A percentile compares a stretch with the other conserved stretches of the same genome.
These are phyloP conservation scores for Aspergillus awamori DNA, from an alignment of 2,329 filamentous ascomycete genomes.

Conservation along the genomic window DNA sequence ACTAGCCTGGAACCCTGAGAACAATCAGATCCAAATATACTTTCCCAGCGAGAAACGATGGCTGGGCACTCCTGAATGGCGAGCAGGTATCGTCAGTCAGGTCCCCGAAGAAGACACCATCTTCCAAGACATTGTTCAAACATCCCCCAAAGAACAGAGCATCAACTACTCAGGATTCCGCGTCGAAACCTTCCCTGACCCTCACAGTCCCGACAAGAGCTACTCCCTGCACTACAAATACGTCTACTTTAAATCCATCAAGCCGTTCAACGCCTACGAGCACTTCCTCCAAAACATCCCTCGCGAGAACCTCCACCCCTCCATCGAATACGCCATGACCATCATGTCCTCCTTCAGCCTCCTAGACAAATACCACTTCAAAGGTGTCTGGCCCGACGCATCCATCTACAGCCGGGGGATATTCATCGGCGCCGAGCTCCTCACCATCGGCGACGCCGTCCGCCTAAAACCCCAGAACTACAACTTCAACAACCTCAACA, in stretches of 20 bases:
- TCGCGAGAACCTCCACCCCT: constrained; percentile 53
- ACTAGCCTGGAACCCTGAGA: constrained; percentile 39
- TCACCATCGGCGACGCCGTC: constrained; percentile 58
- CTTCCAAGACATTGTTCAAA: constrained; percentile 51
- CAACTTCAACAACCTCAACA: not conserved
- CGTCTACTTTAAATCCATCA: constrained; percentile 55
- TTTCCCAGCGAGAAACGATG: constrained; percentile 36
- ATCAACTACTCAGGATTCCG: constrained; percentile 59
- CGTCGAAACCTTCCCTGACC: constrained; percentile 59
- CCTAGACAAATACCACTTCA: constrained; percentile 56
- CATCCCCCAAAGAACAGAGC: constrained; percentile 43
- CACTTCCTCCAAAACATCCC: constrained; percentile 49
- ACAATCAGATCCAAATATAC: constrained; percentile 37
- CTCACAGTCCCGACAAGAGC: constrained; percentile 54
- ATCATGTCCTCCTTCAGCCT: constrained; percentile 57
- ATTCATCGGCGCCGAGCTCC: constrained; percentile 60
- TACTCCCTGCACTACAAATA: constrained; percentile 59
- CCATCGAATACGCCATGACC: constrained; percentile 57
- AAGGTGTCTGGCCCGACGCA: constrained; percentile 58
- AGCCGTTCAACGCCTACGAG: constrained; percentile 59
- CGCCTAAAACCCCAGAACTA: constrained; percentile 48
- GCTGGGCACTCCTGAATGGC: constrained; percentile 53
- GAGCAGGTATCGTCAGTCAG: constrained; percentile 60
- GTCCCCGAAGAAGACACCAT: constrained; percentile 48
- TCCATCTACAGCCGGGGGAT: constrained; percentile 57